Evolutionary conservation across 2,329 filamentous ascomycete species (phyloP), one percentile per base, ranked within the genome.

Genomic region (Grosmannia serpens): DNA sequence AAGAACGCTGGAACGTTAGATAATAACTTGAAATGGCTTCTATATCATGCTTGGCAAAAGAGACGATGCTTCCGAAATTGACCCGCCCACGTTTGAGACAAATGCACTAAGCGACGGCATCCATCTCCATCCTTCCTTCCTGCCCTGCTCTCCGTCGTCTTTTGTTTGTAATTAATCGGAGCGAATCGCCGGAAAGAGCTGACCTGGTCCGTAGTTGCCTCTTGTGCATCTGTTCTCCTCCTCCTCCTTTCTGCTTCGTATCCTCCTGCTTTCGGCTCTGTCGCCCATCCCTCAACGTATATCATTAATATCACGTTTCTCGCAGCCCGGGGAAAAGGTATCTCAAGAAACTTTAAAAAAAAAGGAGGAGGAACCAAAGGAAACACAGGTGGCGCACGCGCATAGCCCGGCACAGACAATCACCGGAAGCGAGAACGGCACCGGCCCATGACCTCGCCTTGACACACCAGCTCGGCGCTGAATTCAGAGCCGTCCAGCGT

Each of bases 401-500:
- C 31, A 29, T 29, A n/a, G 11, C 31, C 4, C 3, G 33, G 35
- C 17, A 38, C 33, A n/a, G n/a, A 33, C 6, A 17, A 62, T 72
- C 76, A 86, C 73, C 83, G 79, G 80, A 97, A 97, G 70, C 91
- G 84, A 60, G 92, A 89, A 63, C 91, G 87, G 82, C 92, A 97
- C 64, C 92, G 86, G 64, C 94, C 94, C 94, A 97, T 99, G 64
- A 99, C 91, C 73, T 97, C 94, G 68, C 94, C 94, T 73, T 99
- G 94, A 75, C 94, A 99, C n/a, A 97, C 92, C 46, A 99, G 78
- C 76, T 97, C 94, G 57, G 94, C 94, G 66, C 94, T 97, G 78
- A 99, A 97, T 72, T 99, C 94, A 56, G 89, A 95, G 26, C 94
- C 94, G 68, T 99, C 94, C 20, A 99, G 85, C 0, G 94, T 97